Base-by-base conservation (phyloP, 1,284 basidiomycete genomes). In the Heterobasidion annosum region DNA sequence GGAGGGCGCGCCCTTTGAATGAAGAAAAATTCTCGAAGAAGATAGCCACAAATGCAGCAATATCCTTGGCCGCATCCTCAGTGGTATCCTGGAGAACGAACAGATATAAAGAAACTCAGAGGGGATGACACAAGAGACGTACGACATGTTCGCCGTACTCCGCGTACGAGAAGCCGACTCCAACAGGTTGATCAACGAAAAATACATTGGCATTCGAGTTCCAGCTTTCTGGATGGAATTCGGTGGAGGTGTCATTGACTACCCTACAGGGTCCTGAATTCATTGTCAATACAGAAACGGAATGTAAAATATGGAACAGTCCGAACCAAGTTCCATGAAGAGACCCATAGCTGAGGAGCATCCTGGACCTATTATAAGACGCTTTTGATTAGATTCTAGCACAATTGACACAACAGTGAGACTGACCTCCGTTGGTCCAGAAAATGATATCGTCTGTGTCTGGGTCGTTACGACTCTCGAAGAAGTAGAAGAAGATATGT, bases 401-500 rank as follows among this genome's bases (percentile, higher is more conserved):
- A 5, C 25, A 25, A 25, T 25, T 25, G 25, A 25, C 5, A 5
- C 3, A 25, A 25, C 25, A 25, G 25, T 25, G 25, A 25, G 25
- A 25, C 25, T 25, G 3, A 70, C 80, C 82, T 57, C 82, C 83
- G 59, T 81, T 79, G 1, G 81, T 83, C 83, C 83, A 87, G 57
- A 84, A 75, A 34, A 85, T 74, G 5, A 88, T 74, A 56, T 85
- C 82, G 61, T 88, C 84, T 45, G 70, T 78, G 34, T 75, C 72
- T 1, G 88, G 88, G 58, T 87, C 73, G 56, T 70, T 77, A 54
- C 90, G 73, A 53, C 83, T 87, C 68, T 93, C 89, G 68, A 93
- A 93, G 64, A 81, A 82, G 71, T 78, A 79, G 70, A 79, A 79
- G 67, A 78, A 81, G 32, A 78, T 66, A 47, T 73, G 71, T 59